Evolutionary conservation across 164 flowering plant species (phyloP), one percentile per base, ranked within the genome.

Genomic region (Stephania yunnanensis): DNA sequence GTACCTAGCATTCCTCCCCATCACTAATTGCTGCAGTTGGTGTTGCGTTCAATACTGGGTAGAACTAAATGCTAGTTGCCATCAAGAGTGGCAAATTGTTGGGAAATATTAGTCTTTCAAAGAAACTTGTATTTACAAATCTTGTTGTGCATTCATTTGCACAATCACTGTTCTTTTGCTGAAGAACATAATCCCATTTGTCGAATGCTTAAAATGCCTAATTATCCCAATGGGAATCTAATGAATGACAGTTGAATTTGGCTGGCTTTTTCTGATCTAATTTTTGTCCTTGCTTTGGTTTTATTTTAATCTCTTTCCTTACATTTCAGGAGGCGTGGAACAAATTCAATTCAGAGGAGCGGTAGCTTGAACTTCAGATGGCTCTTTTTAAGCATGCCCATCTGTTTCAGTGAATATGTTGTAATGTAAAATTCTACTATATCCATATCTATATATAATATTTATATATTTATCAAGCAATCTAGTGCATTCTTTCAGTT

Each of bases 311-410:
- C 9, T 71, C 4, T 46, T 63, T 12, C 25, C 8, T 72, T 72
- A 3, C 19, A 70, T 31, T 76, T 22, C 74, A 76, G 78, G 78
- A 76, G 48, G 78, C 78, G 63, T 76, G 78, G 78, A 76, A 71
- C 70, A 76, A 76, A 76, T 76, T 71, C 71, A 76, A 76, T 53
- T 76, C 78, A 48, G 78, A 76, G 68, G 74, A 76, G 64, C 74
- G 78, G 13, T 76, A 76, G 74, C 64, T 25, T 12, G 9, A 67
- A 58, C 61, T 48, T 70, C 55, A 15, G 13, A 31, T 36, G 55
- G 50, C 53, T 71, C 55, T n/a, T 66, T 75, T 70, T 22, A 70
- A 64, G 63, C 68, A 10, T 76, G 74, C 74, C 12, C 17, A 31
- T 22, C 67, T 22, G 36, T 12, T 36, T 1, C 45, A 48, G 69